These are phyloP conservation scores for Hortiboletus campestris DNA, from an alignment of 768 basidiomycete species.

Conservation along the genomic window DNA sequence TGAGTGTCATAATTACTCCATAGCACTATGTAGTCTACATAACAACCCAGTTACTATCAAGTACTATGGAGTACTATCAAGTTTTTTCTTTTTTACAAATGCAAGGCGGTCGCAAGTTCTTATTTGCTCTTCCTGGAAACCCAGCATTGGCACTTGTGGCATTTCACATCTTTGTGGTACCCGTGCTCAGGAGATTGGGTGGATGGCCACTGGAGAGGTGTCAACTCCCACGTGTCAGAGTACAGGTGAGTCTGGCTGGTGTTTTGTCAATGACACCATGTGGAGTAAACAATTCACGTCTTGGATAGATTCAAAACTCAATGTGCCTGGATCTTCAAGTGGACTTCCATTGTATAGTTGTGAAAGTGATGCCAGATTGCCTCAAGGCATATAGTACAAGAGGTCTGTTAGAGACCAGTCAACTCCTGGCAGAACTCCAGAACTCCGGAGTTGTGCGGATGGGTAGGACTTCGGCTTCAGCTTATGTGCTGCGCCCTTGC, in stretches of 20 bases:
- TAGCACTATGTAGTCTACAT: too few relatives aligned
- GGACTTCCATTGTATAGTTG: conserved; percentile 79
- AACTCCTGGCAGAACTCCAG: too few relatives aligned
- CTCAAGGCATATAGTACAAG: conserved; percentile 78
- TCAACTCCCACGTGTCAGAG: conserved; percentile 60
- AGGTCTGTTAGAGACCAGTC: too few relatives aligned
- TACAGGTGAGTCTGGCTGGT: conserved; percentile 50
- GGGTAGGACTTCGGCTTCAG: too few relatives aligned
- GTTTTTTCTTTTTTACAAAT: too few relatives aligned
- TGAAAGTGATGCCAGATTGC: conserved; percentile 43
- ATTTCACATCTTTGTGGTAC: conserved; percentile 81
- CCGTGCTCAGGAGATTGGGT: conserved; percentile 69
- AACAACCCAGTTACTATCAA: too few relatives aligned
- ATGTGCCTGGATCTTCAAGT: conserved; percentile 72
- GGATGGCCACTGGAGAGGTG: conserved; percentile 57
- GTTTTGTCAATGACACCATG: not conserved
- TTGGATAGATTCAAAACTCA: conserved; percentile 48
- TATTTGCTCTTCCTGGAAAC: conserved; percentile 88
- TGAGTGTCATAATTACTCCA: too few relatives aligned
- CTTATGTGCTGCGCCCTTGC: too few relatives aligned
- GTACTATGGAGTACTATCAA: conserved; percentile 18
- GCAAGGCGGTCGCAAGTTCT: conserved; percentile 48
- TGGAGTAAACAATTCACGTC: not conserved
- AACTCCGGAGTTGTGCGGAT: too few relatives aligned
- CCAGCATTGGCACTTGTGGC: conserved; percentile 89